phyloP scores from a whole-genome alignment of 2,329 filamentous ascomycete genomes.

The Phialocephala sp. region DNA sequence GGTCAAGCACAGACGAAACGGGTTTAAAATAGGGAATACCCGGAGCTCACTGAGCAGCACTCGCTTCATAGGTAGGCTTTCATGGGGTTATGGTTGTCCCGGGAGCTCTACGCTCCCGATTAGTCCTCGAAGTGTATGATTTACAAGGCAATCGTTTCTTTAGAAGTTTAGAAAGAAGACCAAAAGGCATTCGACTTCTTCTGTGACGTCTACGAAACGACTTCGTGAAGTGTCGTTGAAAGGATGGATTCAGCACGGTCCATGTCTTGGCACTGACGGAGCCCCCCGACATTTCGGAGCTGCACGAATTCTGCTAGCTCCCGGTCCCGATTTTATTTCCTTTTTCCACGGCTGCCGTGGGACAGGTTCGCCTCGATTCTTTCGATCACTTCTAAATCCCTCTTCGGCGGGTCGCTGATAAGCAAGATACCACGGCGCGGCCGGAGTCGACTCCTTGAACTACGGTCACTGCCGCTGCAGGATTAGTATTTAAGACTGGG shows the following conservation, averaged over 20 bases:
- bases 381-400: neutral
- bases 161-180: neutral
- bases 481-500: neutral
- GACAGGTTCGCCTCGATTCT: neutral
- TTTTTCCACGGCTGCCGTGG: constrained; percentile 7
- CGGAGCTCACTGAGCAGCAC: too few species aligned
- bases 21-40: too few species aligned
- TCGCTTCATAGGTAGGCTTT: too few species aligned
- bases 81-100: too few species aligned
- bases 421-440: neutral
- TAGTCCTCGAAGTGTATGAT: too few species aligned
- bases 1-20: too few species aligned
- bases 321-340: neutral
- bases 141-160: too few species aligned
- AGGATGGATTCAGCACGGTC: neutral
- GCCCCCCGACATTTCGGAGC: neutral
- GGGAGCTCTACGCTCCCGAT: too few species aligned
- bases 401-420: constrained; percentile 4
- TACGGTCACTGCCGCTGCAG: neutral
- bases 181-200: neutral
- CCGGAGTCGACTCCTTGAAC: constrained; percentile 1
- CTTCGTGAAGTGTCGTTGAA: neutral
- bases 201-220: neutral
- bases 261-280: too few species aligned
- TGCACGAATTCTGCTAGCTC: neutral